A percentile compares a stretch with the other conserved stretches of the same genome.
Evolutionary conservation across 139 green algal species (phyloP).

Genomic region (Chlorella sp.): DNA sequence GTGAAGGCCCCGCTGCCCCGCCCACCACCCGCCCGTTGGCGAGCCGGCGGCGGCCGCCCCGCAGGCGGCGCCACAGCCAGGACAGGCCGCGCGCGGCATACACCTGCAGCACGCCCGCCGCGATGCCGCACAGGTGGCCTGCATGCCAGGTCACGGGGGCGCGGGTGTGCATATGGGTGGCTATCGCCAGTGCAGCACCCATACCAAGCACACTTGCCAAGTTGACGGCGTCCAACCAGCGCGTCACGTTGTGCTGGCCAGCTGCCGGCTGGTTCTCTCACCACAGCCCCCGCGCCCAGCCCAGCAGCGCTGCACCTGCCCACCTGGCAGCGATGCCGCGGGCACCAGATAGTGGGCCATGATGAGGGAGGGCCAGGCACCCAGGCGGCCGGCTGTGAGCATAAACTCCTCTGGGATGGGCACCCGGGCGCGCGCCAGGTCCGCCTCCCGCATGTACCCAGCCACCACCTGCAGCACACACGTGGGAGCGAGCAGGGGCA

Average conservation of each 20-base stretch:
- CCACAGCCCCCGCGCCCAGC: no score
- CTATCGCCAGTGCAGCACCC: no score
- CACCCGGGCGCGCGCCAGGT: background rate
- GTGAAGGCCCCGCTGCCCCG: background rate
- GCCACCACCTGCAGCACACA: background rate
- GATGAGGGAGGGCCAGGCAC: constrained; percentile 17
- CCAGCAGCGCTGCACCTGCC: no score
- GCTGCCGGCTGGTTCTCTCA: no score
- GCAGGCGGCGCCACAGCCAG: background rate
- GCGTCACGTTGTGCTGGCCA: no score
- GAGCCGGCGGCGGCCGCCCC: background rate
- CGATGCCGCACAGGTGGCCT: constrained; percentile 32
- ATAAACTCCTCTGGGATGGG: background rate
- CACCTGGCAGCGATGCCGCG: background rate
- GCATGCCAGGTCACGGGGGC: no score
- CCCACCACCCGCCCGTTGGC: background rate
- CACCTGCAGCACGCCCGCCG: constrained; percentile 15
- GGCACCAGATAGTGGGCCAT: background rate
- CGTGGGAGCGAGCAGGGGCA: no score
- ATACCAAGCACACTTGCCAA: no score
- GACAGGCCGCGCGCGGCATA: constrained; percentile 3
- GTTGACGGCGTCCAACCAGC: no score
- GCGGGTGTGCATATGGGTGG: no score
- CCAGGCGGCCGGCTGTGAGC: background rate
- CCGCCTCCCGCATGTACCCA: constrained; percentile 32